These are phyloP conservation scores for Melastoma candidum DNA, from an alignment of 441 rosid genomes.

Conservation along the genomic window DNA sequence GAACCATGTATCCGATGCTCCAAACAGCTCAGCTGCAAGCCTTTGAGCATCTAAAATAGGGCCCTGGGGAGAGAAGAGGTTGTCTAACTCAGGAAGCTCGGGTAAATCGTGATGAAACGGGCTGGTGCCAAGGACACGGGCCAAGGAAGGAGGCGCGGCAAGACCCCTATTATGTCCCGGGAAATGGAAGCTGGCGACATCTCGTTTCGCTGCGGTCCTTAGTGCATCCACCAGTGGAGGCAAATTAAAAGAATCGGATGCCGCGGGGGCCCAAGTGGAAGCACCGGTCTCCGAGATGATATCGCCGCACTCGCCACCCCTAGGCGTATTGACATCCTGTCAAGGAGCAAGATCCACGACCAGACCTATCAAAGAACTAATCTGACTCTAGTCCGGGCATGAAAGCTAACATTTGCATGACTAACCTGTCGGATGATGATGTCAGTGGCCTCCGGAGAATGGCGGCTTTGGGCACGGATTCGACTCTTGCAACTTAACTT, in stretches of 20 bases:
- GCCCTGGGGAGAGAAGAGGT: slow-evolving; percentile 46
- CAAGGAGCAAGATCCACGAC: too few relatives aligned
- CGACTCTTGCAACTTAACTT: too few relatives aligned
- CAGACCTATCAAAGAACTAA: too few relatives aligned
- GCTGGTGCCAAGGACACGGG: slow-evolving; percentile 33
- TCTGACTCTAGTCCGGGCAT: too few relatives aligned
- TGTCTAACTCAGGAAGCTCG: slow-evolving; percentile 52
- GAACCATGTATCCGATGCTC: slow-evolving; percentile 55
- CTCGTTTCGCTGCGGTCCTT: slow-evolving; percentile 32
- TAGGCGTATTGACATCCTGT: too few relatives aligned
- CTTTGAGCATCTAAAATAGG: slow-evolving; percentile 55
- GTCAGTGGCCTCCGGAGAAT: too few relatives aligned
- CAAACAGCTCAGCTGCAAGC: slow-evolving; percentile 44
- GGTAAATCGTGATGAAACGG: slow-evolving; percentile 50
- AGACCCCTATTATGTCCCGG: slow-evolving; percentile 62
- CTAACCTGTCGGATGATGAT: too few relatives aligned
- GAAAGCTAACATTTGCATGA: too few relatives aligned
- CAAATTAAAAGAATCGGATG: slow-evolving; percentile 2
- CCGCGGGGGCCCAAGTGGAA: slow-evolving; percentile 12
- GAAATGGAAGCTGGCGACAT: slow-evolving; percentile 50
- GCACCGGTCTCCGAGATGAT: slow-evolving; percentile 3
- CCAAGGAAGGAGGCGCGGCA: slow-evolving; percentile 43
- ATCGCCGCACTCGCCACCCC: background rate
- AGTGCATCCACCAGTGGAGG: slow-evolving; percentile 48
- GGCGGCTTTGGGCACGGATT: too few relatives aligned